Evolutionary conservation across 2,329 filamentous ascomycete genomes (phyloP), one percentile per base, ranked within the genome.

Genomic region (Neofusicoccum ribis): DNA sequence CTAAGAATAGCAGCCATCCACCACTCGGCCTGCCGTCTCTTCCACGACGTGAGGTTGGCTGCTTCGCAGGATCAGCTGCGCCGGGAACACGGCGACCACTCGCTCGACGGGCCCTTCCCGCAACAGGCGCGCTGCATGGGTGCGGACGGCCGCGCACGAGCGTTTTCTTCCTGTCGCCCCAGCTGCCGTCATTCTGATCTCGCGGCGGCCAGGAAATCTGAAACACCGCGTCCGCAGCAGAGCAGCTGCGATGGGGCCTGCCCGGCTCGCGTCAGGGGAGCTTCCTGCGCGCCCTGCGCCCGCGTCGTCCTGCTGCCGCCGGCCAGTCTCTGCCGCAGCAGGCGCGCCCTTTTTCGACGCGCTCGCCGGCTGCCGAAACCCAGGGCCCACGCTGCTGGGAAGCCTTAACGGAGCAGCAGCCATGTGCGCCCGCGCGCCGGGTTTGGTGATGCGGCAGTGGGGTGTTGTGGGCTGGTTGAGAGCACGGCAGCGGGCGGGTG

Each of bases 401-500:
- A 47, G 56, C 56, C 56, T 60, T 34, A 27, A 27, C 20, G 52
- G 20, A 20, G 36, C 36, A 39, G 31, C 20, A 39, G 37, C 37
- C 9, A 23, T 23, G 15, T 23, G 52, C 17, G 37, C 36, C 52
- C 6, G 52, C 12, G 17, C 17, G 39, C n/a, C 52, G 52, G 52
- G 51, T 9, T 58, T 37, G 36, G 37, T 12, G 37, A n/a, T 3
- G 52, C 1, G 37, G 23, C 4, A 46, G 54, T 58, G 54, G 56
- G 41, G 56, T 60, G 36, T 34, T 39, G 37, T 17, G 14, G 23
- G 39, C 5, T 44, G 54, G 52, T 23, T 34, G 17, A 4, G 27
- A 17, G 43, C n/a, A 47, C 56, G 56, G 43, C 56, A 60, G 56
- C 43, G 8, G 27, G 56, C 56, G 56, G 56, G 56, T 46, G 56